Conservation (phyloP, 257 asterid genomes). For the Datura wrightii region DNA sequence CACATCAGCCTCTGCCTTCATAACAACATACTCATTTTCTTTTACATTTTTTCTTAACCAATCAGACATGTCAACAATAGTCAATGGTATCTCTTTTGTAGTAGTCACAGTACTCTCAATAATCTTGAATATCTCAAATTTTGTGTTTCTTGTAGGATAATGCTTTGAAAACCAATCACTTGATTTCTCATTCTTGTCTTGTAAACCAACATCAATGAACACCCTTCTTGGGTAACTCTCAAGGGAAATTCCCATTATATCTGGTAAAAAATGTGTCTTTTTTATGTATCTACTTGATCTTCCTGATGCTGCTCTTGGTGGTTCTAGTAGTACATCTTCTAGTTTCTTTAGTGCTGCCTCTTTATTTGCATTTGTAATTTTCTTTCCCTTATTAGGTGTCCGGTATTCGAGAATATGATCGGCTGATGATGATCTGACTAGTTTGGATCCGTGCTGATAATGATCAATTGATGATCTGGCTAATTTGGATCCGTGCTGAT, state of each 20-base stretch:
- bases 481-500: neutral
- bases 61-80: constrained; percentile 45
- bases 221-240: constrained; percentile 52
- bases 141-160: constrained; percentile 51
- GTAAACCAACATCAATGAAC: constrained; percentile 43
- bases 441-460: too few species aligned
- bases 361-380: constrained; percentile 26
- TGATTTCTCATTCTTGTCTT: constrained; percentile 22
- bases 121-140: constrained; percentile 49
- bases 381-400: too few species aligned
- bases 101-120: constrained; percentile 37
- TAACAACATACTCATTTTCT: constrained; percentile 73
- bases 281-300: constrained; percentile 43
- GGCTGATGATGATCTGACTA: too few species aligned
- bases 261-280: constrained; percentile 50
- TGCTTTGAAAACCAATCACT: constrained; percentile 52
- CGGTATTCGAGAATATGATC: too few species aligned
- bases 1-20: constrained; percentile 87
- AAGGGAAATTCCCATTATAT: constrained; percentile 50
- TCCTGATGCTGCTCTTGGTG: constrained; percentile 52
- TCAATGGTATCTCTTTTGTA: constrained; percentile 26
- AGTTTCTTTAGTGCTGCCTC: constrained; percentile 42
- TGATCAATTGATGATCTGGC: neutral
- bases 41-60: constrained; percentile 61
- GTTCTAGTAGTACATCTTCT: constrained; percentile 50